Percentiles rank a stretch among this genome's conserved stretches.
Evolutionary conservation across 2,329 filamentous ascomycete genomes (phyloP).

Genomic region (Claviceps pazoutovae): DNA sequence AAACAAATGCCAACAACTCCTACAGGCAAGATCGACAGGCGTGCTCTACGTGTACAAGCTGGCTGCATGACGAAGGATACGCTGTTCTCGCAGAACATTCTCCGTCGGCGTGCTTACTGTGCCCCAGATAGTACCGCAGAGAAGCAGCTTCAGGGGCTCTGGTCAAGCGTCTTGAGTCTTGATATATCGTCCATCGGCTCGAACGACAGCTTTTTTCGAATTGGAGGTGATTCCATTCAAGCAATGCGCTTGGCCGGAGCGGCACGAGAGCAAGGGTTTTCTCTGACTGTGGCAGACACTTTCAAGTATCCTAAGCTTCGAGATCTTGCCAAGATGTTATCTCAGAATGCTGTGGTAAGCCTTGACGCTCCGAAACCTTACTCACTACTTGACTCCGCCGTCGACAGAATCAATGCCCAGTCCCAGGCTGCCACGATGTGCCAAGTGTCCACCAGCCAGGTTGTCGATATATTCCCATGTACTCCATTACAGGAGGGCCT

Average conservation of each 20-base stretch:
- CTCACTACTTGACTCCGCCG: neutral
- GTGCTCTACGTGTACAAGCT: neutral
- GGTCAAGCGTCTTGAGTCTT: conserved; percentile 23
- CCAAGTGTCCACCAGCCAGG: neutral
- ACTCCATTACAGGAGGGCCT: conserved; percentile 26
- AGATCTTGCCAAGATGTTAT: neutral
- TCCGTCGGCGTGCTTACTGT: neutral
- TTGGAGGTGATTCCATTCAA: conserved; percentile 17
- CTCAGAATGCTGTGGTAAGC: neutral
- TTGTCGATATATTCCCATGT: conserved; percentile 15
- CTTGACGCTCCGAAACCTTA: neutral
- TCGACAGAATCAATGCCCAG: neutral
- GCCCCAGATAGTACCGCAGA: neutral
- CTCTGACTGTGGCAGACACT: conserved; percentile 11
- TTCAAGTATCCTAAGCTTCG: conserved; percentile 6
- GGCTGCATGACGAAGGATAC: neutral
- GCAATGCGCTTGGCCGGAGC: conserved; percentile 12
- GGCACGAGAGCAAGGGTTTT: conserved; percentile 8
- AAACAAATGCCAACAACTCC: neutral
- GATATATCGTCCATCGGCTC: conserved; percentile 1
- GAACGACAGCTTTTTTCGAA: conserved; percentile 14
- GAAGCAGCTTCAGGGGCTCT: neutral
- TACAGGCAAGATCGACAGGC: neutral
- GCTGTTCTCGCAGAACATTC: neutral
- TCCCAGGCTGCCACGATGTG: neutral